A percentile compares a stretch with the other conserved stretches of the same genome.
Evolutionary conservation across 31 red algal genomes (phyloP).

Genomic region (Odonthalia washingtoniensis): DNA sequence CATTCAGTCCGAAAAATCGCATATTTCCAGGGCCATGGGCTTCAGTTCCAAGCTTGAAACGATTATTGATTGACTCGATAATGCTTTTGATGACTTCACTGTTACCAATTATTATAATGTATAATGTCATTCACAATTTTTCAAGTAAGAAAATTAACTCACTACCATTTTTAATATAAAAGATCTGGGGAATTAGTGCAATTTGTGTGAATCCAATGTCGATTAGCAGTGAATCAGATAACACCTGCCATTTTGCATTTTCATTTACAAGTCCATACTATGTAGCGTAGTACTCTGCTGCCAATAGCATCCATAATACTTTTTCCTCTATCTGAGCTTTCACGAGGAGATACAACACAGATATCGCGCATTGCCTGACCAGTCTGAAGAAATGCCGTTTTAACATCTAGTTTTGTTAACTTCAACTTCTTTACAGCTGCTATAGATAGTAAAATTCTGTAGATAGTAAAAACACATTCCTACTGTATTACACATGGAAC

Average conservation of each 20-base stretch:
- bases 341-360: conserved; percentile 20
- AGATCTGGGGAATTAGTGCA: conserved; percentile 6
- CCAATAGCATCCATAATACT: conserved; percentile 16
- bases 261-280: conserved; percentile 27
- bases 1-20: conserved; percentile 2
- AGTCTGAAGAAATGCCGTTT: too few relatives aligned
- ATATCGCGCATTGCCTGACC: not conserved
- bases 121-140: conserved; percentile 42
- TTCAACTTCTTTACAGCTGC: not conserved
- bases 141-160: not conserved
- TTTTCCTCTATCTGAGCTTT: not conserved
- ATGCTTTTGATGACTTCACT: not conserved
- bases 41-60: conserved; percentile 1
- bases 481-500: too few relatives aligned
- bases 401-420: too few relatives aligned
- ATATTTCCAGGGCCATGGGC: conserved; percentile 5
- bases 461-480: too few relatives aligned
- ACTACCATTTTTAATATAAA: not conserved
- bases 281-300: too few relatives aligned
- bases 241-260: not conserved
- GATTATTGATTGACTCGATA: not conserved
- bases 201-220: not conserved
- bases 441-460: too few relatives aligned
- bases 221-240: not conserved
- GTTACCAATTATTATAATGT: not conserved